These are phyloP conservation scores for Xylaria sp. DNA, from an alignment of 495 filamentous ascomycete genomes.

Conservation along the genomic window DNA sequence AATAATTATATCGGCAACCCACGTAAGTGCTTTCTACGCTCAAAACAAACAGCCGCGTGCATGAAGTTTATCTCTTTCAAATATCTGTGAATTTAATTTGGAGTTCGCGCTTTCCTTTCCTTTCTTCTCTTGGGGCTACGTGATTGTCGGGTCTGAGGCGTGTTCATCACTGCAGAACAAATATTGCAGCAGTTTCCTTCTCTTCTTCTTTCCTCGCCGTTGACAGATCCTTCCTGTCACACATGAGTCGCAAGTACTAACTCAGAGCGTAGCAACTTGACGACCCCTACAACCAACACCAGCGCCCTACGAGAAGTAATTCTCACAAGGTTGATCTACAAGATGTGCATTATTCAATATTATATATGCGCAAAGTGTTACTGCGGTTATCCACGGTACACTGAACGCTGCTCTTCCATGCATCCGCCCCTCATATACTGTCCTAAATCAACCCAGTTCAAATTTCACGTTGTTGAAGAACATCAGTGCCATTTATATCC, in stretches of 20 bases:
- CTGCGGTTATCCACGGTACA: constrained; percentile 12
- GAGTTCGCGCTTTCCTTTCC: neutral
- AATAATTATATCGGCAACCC: neutral
- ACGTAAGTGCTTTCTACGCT: too few species aligned
- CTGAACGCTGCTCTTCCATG: neutral
- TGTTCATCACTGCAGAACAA: neutral
- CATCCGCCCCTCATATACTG: constrained; percentile 12
- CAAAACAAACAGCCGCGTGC: too few species aligned
- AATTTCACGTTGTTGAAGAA: constrained; percentile 1
- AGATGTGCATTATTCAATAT: constrained; percentile 19
- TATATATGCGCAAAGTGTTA: constrained; percentile 21
- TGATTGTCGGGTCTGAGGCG: neutral
- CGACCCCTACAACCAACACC: neutral
- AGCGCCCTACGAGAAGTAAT: neutral
- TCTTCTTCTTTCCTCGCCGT: neutral
- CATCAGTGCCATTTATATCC: constrained; percentile 8
- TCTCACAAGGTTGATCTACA: neutral
- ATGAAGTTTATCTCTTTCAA: neutral
- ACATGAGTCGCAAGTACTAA: neutral
- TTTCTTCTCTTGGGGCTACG: neutral
- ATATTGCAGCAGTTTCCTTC: neutral
- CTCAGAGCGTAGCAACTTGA: neutral
- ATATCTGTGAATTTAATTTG: neutral
- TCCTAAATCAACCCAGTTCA: neutral
- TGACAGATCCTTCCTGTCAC: neutral